These are phyloP conservation scores for Ophiobolus disseminans DNA, from an alignment of 2,329 filamentous ascomycete species.

Conservation along the genomic window DNA sequence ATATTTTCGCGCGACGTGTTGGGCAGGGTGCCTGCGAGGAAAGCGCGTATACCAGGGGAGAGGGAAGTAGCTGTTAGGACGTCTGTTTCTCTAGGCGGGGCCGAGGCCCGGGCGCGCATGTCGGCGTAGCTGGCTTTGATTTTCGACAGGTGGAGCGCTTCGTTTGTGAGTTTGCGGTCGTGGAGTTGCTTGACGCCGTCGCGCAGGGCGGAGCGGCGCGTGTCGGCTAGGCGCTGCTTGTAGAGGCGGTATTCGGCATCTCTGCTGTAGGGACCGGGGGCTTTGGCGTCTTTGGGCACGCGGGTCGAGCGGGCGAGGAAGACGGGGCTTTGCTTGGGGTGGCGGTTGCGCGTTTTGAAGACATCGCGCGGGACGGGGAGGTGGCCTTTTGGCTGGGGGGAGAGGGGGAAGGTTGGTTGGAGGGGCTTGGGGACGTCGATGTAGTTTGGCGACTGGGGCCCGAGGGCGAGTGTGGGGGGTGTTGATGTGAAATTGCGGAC, in stretches of 20 bases:
- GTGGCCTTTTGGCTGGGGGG: conserved; percentile 70
- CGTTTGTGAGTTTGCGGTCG: conserved; percentile 43
- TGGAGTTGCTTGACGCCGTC: conserved; percentile 75
- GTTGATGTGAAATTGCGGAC: conserved; percentile 56
- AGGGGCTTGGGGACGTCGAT: conserved; percentile 79
- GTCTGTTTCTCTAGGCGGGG: conserved; percentile 72
- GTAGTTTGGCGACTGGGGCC: conserved; percentile 87
- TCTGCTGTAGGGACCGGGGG: conserved; percentile 39
- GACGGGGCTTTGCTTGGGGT: conserved; percentile 62
- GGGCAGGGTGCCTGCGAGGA: conserved; percentile 40
- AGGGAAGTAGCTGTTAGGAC: conserved; percentile 40
- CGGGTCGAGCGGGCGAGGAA: conserved; percentile 70
- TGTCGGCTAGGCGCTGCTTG: conserved; percentile 75
- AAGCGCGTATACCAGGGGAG: conserved; percentile 42
- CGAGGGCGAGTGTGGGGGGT: conserved; percentile 58
- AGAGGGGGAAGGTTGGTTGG: conserved; percentile 68
- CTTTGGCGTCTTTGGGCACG: conserved; percentile 55
- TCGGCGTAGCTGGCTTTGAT: conserved; percentile 51
- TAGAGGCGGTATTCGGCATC: conserved; percentile 64
- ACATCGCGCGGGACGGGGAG: conserved; percentile 84
- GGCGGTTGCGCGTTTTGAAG: conserved; percentile 60
- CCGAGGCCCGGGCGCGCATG: conserved; percentile 61
- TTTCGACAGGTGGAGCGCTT: conserved; percentile 26
- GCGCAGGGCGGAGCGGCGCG: conserved; percentile 74
- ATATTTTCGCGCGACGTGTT: conserved; percentile 35